Conservation (phyloP, 1,284 basidiomycete species). For the Vanrija humicola region DNA sequence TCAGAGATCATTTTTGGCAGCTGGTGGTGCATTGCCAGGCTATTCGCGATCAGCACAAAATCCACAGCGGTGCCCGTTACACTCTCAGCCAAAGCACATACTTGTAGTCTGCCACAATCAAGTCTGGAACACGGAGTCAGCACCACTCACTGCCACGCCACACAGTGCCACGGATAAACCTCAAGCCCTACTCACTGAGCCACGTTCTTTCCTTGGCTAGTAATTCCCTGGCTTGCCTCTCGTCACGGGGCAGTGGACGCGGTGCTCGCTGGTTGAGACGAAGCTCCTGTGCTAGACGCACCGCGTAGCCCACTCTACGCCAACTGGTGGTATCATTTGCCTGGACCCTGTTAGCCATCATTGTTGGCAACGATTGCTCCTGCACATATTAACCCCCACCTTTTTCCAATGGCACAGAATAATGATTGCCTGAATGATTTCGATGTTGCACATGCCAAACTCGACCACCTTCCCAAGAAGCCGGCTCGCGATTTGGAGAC, state of each 20-base stretch:
- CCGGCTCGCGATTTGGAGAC: constrained; percentile 40
- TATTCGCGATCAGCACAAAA: not conserved
- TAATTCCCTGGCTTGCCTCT: constrained; percentile 27
- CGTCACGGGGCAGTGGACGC: constrained; percentile 32
- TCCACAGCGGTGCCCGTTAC: not conserved
- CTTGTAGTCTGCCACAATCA: constrained; percentile 32
- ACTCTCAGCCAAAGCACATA: constrained; percentile 1
- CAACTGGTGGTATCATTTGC: constrained; percentile 42
- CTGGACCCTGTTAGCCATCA: constrained; percentile 8
- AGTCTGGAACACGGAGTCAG: constrained; percentile 7
- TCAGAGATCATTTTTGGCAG: constrained; percentile 27
- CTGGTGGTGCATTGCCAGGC: constrained; percentile 27
- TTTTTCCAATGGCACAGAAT: constrained; percentile 50
- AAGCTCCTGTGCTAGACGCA: constrained; percentile 47
- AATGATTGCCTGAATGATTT: constrained; percentile 47
- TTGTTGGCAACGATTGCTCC: no score
- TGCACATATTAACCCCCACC: not conserved
- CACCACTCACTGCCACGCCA: not conserved
- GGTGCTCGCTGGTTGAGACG: constrained; percentile 32
- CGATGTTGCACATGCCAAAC: constrained; percentile 42
- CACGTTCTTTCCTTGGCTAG: constrained; percentile 30
- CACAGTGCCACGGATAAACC: not conserved
- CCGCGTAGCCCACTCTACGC: constrained; percentile 40
- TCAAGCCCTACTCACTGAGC: constrained; percentile 21
- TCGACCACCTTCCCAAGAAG: constrained; percentile 47